phyloP scores from a whole-genome alignment of 2,329 filamentous ascomycete genomes.

The Ascochyta rabiei region DNA sequence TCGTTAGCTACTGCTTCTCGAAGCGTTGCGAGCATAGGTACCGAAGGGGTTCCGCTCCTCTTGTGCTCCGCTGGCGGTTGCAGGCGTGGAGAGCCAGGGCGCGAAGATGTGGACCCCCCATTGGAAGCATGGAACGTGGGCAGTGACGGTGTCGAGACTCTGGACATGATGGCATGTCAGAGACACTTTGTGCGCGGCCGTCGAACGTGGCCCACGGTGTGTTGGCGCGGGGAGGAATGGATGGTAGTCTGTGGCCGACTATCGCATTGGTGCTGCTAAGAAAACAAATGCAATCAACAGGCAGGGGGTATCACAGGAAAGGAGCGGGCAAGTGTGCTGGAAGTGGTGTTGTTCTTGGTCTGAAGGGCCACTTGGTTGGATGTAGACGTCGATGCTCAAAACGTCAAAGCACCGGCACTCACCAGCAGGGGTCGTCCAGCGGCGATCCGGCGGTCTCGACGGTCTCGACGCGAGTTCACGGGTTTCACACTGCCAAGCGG shows the following conservation, averaged over 20 bases:
- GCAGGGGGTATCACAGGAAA: constrained; percentile 11
- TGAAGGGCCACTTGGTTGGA: constrained; percentile 21
- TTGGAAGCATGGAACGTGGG: constrained; percentile 61
- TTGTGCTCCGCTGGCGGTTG: constrained; percentile 35
- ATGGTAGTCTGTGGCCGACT: constrained; percentile 13
- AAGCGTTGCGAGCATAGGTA: constrained; percentile 18
- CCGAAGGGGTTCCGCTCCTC: constrained; percentile 39
- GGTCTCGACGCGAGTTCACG: constrained; percentile 12
- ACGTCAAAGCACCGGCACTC: constrained; percentile 30
- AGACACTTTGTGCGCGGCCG: constrained; percentile 36
- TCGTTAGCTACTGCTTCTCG: constrained; percentile 11
- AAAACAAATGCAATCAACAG: constrained; percentile 10
- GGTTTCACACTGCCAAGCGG: constrained; percentile 18
- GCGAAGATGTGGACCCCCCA: constrained; percentile 34
- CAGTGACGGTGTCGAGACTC: constrained; percentile 63
- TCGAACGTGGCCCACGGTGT: constrained; percentile 38
- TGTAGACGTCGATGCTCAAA: constrained; percentile 25
- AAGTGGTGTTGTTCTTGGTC: constrained; percentile 18
- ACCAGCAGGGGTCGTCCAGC: constrained; percentile 15
- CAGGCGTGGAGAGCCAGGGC: constrained; percentile 38
- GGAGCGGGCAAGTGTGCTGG: constrained; percentile 2
- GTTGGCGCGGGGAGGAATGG: constrained; percentile 18
- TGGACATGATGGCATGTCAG: constrained; percentile 66
- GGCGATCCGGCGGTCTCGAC: constrained; percentile 19
- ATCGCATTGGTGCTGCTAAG: constrained; percentile 32